Base-by-base conservation (phyloP, 768 basidiomycete genomes). In the Naganishia kalamii region DNA sequence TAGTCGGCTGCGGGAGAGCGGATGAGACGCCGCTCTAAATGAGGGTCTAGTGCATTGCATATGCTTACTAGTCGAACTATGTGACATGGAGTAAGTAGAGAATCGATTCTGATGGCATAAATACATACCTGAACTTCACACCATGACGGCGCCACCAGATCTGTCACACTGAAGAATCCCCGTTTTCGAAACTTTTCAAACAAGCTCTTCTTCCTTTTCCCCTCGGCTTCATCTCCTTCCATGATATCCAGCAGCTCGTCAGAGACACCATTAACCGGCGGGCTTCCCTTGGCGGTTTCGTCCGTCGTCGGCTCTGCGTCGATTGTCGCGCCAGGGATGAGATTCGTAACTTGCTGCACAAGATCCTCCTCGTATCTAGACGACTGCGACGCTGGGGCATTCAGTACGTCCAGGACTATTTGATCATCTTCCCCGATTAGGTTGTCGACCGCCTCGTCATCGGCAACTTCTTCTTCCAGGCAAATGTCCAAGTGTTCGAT, bases 101-200 rank as follows among this genome's bases (percentile, higher is more conserved):
- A 15, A 27, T 50, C 29, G 54, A 64, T 44, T 13, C 13, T n/a
- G 17, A 10, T 63, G 30, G n/a, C 21, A 48, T 35, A 17, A n/a
- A 73, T 11, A 52, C 51, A 23, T 35, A 52, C 54, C 54, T 57
- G 54, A 40, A 76, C 74, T 62, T 79, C 78, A 59, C 79, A 80
- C 79, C 79, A 80, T 5, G 72, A 59, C 0, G 78, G 75, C n/a
- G 74, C 77, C 0, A 77, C 76, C 12, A 80, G 69, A 66, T 80
- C 79, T 1, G 78, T 74, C 5, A 79, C 77, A 41, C 77, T 79
- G 60, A 80, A 73, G 48, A 70, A 75, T 8, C 73, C 75, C 49
- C 71, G 70, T 44, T 71, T 74, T 41, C 78, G 67, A 43, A 78
- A 78, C 29, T 52, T 51, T 25, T 64, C 27, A 27, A 64, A 64